Evolutionary conservation across 2,329 filamentous ascomycete species (phyloP).

Genomic region (Lizonia empirigonia): DNA sequence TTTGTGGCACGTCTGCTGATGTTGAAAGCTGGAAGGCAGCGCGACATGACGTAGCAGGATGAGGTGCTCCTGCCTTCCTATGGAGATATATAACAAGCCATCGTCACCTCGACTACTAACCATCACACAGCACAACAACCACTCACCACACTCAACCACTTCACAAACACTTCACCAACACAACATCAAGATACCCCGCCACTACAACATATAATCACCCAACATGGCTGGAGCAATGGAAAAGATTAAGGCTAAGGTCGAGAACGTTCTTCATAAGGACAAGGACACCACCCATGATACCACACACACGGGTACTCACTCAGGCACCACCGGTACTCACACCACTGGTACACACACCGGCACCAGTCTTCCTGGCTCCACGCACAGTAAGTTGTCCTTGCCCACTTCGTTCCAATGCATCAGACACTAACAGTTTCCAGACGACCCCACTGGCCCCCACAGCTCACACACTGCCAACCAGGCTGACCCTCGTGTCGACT

Average conservation of each 20-base stretch:
- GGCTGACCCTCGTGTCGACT: conserved; percentile 40
- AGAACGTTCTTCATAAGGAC: conserved; percentile 46
- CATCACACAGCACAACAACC: conserved; percentile 19
- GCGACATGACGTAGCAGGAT: conserved; percentile 29
- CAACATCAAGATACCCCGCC: conserved; percentile 8
- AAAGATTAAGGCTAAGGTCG: conserved; percentile 49
- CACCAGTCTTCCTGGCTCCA: conserved; percentile 12
- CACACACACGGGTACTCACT: conserved; percentile 17
- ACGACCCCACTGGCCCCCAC: conserved; percentile 43
- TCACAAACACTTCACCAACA: conserved; percentile 4
- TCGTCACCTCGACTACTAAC: conserved; percentile 4
- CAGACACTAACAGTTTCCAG: conserved; percentile 14
- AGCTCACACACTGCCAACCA: conserved; percentile 34
- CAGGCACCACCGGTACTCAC: conserved; percentile 12
- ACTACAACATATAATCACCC: conserved; percentile 15
- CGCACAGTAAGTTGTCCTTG: conserved; percentile 20
- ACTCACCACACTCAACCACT: conserved; percentile 11
- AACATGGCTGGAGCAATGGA: conserved; percentile 41
- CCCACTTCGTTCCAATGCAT: background rate
- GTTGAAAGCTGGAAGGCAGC: conserved; percentile 5
- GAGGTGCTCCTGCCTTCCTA: conserved; percentile 15
- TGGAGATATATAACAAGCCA: conserved; percentile 25
- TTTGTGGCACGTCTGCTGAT: conserved; percentile 30
- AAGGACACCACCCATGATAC: conserved; percentile 29
- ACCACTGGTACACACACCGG: conserved; percentile 16